Percentiles rank a stretch among this genome's conserved stretches.
phyloP scores from a whole-genome alignment of 1,284 basidiomycete genomes.

The Rhodotorula sp. region DNA sequence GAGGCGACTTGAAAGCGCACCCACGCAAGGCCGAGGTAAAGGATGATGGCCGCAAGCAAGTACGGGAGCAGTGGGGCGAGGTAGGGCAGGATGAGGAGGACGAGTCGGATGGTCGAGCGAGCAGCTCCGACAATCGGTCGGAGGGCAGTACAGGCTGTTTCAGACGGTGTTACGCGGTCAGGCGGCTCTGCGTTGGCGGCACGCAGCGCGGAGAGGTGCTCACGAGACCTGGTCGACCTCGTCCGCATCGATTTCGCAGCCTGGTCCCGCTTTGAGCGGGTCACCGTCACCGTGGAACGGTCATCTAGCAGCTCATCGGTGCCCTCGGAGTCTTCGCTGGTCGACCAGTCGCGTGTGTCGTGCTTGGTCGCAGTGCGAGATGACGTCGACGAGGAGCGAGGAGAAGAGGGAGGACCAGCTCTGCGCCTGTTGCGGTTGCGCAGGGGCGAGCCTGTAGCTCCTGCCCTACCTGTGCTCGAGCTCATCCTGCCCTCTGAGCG shows the following conservation, averaged over 20 bases:
- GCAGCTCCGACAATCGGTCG: too few relatives aligned
- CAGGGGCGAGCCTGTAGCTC: neutral
- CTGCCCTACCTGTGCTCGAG: neutral
- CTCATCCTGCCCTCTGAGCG: neutral
- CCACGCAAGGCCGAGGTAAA: slow-evolving; percentile 13
- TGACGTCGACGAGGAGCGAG: neutral
- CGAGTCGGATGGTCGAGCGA: neutral
- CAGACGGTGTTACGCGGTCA: neutral
- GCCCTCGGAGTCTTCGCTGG: neutral
- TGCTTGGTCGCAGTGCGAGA: neutral
- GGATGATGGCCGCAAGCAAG: neutral
- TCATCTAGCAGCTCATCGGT: neutral
- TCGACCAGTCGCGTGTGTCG: neutral
- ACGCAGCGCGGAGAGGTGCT: neutral
- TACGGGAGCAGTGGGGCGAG: slow-evolving; percentile 21
- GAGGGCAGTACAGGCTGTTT: neutral
- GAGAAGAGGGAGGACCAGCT: neutral
- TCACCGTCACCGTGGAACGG: neutral
- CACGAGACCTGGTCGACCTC: neutral
- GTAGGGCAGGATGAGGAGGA: neutral
- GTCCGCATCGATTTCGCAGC: neutral
- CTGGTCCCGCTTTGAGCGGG: neutral
- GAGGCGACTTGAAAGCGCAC: slow-evolving; percentile 10
- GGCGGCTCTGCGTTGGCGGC: too few relatives aligned
- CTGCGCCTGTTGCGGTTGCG: neutral